Base-by-base conservation (phyloP, 345 rosid genomes). In the Populus alba region DNA sequence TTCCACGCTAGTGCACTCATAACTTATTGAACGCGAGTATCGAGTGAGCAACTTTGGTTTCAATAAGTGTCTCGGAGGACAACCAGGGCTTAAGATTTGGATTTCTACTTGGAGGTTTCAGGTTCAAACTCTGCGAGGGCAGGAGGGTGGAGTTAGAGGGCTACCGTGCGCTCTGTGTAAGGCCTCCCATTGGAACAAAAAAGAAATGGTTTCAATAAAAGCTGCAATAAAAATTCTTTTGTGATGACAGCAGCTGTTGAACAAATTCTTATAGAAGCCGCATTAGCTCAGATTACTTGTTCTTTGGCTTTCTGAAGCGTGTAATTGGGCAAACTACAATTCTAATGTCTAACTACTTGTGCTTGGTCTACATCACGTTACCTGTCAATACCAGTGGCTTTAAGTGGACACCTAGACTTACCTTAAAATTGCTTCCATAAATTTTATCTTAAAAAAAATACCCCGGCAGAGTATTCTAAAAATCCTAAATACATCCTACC, bases 41-140 rank as follows among this genome's bases (percentile, higher is more conserved):
- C 23, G 43, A 47, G 43, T 27, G 66, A 71, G 25, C 70, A 78
- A n/a, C 66, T 72, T 47, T 73, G 7, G 33, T 75, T 68, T 72
- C 12, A 23, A 25, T 15, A 3, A 12, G 57, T 51, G 57, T 6
- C 18, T 18, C 5, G 2, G 57, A 51, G 51, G 18, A 15, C 16
- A 3, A 1, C 8, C 41, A 33, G 35, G 35, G 35, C 35, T 33
- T 33, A 33, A 33, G 35, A 33, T 33, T 33, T 33, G 35, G 35
- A 33, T 33, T 33, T 33, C 35, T 33, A 33, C 35, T 38, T 7
- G 41, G 41, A 7, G 41, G 41, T 38, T 38, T 7, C 41, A 38
- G 41, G 41, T 38, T 38, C 9, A 38, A 38, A 38, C 8, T 38
- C 41, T 38, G 41, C 9, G 41, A 6, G 41, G 41, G 41, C 35